Evolutionary conservation across 129 eudicot species (phyloP).

Genomic region (Centrapalus pauciflorus): DNA sequence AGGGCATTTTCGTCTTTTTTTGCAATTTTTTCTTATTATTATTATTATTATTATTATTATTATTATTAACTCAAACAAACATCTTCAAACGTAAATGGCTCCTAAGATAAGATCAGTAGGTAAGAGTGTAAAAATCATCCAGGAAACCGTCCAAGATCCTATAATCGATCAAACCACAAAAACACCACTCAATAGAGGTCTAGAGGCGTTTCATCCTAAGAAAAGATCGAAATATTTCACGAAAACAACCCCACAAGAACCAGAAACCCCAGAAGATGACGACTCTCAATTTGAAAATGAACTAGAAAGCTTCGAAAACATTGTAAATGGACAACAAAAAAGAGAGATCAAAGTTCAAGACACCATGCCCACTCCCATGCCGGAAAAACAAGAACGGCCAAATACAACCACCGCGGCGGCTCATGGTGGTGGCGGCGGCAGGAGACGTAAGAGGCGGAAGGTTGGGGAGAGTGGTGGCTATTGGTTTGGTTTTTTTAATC

Average conservation of each 20-base stretch:
- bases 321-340: background rate
- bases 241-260: constrained; percentile 12
- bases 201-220: constrained; percentile 10
- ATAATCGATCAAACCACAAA: constrained; percentile 26
- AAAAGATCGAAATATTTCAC: constrained; percentile 17
- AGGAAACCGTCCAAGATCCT: constrained; percentile 54
- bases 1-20: too few species aligned
- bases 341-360: constrained; percentile 31
- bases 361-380: constrained; percentile 3
- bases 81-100: constrained; percentile 30
- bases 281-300: constrained; percentile 20
- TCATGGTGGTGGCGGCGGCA: constrained; percentile 4
- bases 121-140: constrained; percentile 37
- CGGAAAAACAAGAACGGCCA: background rate
- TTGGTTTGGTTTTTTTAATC: too few species aligned
- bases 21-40: too few species aligned
- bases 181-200: constrained; percentile 2
- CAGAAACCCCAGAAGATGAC: constrained; percentile 9
- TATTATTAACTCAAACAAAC: background rate
- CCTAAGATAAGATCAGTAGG: constrained; percentile 40
- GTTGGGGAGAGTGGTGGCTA: constrained; percentile 18
- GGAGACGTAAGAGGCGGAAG: constrained; percentile 14
- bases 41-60: too few species aligned
- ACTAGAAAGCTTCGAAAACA: background rate
- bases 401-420: constrained; percentile 10